A percentile compares a stretch with the other conserved stretches of the same genome.
Evolutionary conservation across 306 rosid species (phyloP).

Genomic region (Potentilla sterilis): DNA sequence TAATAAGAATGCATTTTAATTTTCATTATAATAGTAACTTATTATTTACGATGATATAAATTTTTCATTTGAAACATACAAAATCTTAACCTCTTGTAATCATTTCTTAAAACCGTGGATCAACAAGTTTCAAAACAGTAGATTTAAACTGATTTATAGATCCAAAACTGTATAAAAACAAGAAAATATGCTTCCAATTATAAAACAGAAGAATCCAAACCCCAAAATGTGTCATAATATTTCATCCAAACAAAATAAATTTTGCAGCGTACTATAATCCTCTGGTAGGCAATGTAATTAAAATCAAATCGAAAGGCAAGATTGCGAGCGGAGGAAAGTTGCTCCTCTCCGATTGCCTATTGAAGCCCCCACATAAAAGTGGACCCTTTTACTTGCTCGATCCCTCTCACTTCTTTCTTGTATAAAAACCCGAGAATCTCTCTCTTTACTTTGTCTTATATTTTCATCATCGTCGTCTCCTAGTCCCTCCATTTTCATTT

Average conservation of each 20-base stretch:
- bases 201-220: not conserved
- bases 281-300: constrained; percentile 27
- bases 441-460: constrained; percentile 15
- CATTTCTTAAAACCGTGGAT: not conserved
- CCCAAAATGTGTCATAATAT: not conserved
- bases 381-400: not conserved
- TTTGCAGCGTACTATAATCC: not conserved
- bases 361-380: not conserved
- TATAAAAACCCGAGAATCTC: constrained; percentile 18
- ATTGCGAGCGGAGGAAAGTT: constrained; percentile 3
- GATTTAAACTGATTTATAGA: not conserved
- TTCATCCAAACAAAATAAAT: not conserved
- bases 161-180: not conserved
- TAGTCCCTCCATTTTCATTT: not conserved
- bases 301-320: constrained; percentile 24
- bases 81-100: not conserved
- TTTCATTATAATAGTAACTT: not conserved
- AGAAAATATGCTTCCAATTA: not conserved
- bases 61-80: not conserved
- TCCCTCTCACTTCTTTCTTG: not conserved
- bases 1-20: too few species aligned
- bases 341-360: constrained; percentile 17
- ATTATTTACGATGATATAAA: not conserved
- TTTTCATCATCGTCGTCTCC: constrained; percentile 10
- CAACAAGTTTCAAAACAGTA: not conserved